phyloP scores from a whole-genome alignment of 805 yeast species.

The Saturnispora galanensis region DNA sequence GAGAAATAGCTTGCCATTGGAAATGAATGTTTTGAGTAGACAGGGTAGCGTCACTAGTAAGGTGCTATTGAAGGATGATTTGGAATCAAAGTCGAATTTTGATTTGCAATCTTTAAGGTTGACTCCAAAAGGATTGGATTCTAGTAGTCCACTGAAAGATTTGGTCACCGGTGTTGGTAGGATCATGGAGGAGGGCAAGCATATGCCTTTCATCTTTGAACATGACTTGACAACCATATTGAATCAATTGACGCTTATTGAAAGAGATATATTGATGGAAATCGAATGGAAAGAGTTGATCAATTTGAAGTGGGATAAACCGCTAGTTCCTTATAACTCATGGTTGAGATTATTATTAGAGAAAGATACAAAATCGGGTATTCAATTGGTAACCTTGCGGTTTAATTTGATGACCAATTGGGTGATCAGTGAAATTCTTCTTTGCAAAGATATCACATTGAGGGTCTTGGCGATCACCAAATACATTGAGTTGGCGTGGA shows the following conservation, averaged over 20 bases:
- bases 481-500: slow-evolving; percentile 77
- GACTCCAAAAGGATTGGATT: slow-evolving; percentile 20
- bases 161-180: slow-evolving; percentile 27
- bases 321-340: slow-evolving; percentile 58
- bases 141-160: slow-evolving; percentile 3
- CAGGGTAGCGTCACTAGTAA: slow-evolving; percentile 12
- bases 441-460: slow-evolving; percentile 52
- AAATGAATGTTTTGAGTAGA: slow-evolving; percentile 11
- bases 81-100: slow-evolving; percentile 18
- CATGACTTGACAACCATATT: slow-evolving; percentile 60
- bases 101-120: slow-evolving; percentile 21
- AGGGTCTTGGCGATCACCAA: slow-evolving; percentile 68
- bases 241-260: slow-evolving; percentile 78
- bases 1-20: slow-evolving; percentile 6
- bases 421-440: slow-evolving; percentile 78
- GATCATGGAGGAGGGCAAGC: slow-evolving; percentile 40
- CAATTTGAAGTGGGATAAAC: slow-evolving; percentile 63
- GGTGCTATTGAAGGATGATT: slow-evolving; percentile 8
- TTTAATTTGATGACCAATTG: slow-evolving; percentile 86
- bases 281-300: slow-evolving; percentile 88
- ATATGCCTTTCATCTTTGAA: slow-evolving; percentile 74
- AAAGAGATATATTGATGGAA: slow-evolving; percentile 71
- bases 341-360: slow-evolving; percentile 73
- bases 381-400: slow-evolving; percentile 71
- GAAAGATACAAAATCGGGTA: slow-evolving; percentile 43